A percentile compares a stretch with the other conserved stretches of the same genome.
phyloP scores from a whole-genome alignment of 164 flowering plant species.

The Tetracentron sinense region DNA sequence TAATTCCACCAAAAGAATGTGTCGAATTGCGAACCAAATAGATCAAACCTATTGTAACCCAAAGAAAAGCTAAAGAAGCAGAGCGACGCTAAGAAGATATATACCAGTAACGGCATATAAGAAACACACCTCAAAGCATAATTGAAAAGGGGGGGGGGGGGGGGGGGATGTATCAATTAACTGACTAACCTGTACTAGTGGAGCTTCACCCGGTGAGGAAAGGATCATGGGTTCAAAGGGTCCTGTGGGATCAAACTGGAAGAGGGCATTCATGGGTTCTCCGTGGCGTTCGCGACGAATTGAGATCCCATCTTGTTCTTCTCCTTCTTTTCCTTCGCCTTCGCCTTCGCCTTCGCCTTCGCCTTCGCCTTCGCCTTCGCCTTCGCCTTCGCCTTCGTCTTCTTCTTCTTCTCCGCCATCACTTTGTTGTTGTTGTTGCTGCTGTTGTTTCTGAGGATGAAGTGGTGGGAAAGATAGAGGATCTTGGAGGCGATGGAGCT shows the following conservation, averaged over 20 bases:
- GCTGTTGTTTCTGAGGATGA: constrained; percentile 11
- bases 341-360: no score
- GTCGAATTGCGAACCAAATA: no score
- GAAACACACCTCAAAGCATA: no score
- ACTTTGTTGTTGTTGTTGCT: constrained; percentile 4
- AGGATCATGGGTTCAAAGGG: constrained; percentile 73
- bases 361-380: no score
- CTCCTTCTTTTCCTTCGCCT: constrained; percentile 17
- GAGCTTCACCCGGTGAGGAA: constrained; percentile 45
- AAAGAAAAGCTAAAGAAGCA: no score
- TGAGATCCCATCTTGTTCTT: background rate
- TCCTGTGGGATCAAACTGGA: constrained; percentile 55
- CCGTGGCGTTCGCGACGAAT: background rate
- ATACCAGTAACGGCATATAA: no score
- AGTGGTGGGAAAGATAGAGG: constrained; percentile 19
- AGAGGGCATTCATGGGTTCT: constrained; percentile 13
- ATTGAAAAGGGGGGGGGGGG: no score
- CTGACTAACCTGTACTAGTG: constrained; percentile 63
- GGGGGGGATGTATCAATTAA: background rate
- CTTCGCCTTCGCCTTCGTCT: constrained; percentile 10
- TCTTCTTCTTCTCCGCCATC: constrained; percentile 24
- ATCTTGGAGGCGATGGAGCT: constrained; percentile 71
- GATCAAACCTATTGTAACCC: no score
- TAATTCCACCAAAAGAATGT: no score
- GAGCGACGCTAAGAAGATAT: no score